Evolutionary conservation across 1,139 yeast genomes (phyloP).

Genomic region (Pichia sp.): DNA sequence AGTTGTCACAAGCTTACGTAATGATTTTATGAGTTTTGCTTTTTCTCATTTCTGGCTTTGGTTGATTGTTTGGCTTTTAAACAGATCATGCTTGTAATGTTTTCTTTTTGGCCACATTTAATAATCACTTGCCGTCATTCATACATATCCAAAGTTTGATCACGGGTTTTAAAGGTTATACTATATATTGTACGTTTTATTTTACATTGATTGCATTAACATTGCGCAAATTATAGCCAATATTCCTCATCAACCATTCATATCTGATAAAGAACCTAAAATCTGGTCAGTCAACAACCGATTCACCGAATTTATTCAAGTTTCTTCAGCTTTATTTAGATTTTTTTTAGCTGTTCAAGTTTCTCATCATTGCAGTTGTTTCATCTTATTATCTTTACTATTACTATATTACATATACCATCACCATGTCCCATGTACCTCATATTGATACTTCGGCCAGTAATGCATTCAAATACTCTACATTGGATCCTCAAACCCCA

Average conservation of each 20-base stretch:
- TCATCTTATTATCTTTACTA: not conserved
- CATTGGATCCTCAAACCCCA: slow-evolving; percentile 11
- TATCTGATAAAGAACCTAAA: not conserved
- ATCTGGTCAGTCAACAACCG: not conserved
- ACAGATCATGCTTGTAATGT: too few species aligned
- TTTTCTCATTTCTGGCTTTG: not conserved
- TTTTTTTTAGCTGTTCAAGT: not conserved
- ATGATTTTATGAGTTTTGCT: not conserved
- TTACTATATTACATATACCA: not conserved
- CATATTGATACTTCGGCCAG: not conserved
- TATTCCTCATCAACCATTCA: not conserved
- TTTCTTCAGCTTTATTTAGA: not conserved
- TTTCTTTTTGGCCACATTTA: not conserved
- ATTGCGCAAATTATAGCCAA: not conserved
- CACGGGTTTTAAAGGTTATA: not conserved
- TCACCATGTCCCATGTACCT: not conserved
- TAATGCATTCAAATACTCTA: slow-evolving; percentile 1
- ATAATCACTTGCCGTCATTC: not conserved
- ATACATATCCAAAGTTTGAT: not conserved
- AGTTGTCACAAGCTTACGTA: not conserved
- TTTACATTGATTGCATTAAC: not conserved
- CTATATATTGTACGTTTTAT: not conserved
- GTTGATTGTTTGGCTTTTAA: not conserved
- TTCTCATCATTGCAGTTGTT: not conserved
- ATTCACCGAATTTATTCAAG: not conserved